These are phyloP conservation scores for Bifiguratus adelaidae DNA, from an alignment of 192 early-diverging fungal genomes.

Conservation along the genomic window DNA sequence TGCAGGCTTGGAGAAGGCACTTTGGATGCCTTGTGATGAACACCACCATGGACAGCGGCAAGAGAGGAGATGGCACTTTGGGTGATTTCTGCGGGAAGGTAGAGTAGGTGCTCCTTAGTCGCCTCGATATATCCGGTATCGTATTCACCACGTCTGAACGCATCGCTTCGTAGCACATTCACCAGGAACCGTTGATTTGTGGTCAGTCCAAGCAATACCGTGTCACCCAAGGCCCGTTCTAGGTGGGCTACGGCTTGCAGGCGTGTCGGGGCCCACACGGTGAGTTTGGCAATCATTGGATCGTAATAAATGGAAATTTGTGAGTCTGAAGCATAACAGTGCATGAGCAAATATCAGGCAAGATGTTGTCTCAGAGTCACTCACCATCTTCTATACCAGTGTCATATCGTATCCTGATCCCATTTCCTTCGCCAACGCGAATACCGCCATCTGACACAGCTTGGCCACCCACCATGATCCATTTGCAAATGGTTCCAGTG, in stretches of 20 bases:
- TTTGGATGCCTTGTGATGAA: neutral
- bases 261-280: slow-evolving; percentile 45
- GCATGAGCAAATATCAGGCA: neutral
- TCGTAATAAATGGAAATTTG: slow-evolving; percentile 48
- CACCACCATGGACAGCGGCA: neutral
- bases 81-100: too few species aligned
- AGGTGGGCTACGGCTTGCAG: slow-evolving; percentile 32
- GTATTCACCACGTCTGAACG: slow-evolving; percentile 31
- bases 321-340: slow-evolving; percentile 11
- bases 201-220: slow-evolving; percentile 38
- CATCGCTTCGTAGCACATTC: slow-evolving; percentile 30
- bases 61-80: slow-evolving; percentile 8
- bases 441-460: slow-evolving; percentile 8
- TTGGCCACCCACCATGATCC: slow-evolving; percentile 21
- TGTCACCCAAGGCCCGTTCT: slow-evolving; percentile 24
- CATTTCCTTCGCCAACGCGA: too few species aligned
- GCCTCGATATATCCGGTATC: slow-evolving; percentile 35
- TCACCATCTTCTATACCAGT: slow-evolving; percentile 34
- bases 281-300: slow-evolving; percentile 51
- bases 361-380: neutral
- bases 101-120: too few species aligned
- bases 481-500: slow-evolving; percentile 41
- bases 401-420: slow-evolving; percentile 39
- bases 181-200: slow-evolving; percentile 47
- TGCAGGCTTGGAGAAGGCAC: slow-evolving; percentile 2